A percentile compares a stretch with the other conserved stretches of the same genome.
Evolutionary conservation across 345 rosid species (phyloP).

Genomic region (Lumnitzera racemosa): DNA sequence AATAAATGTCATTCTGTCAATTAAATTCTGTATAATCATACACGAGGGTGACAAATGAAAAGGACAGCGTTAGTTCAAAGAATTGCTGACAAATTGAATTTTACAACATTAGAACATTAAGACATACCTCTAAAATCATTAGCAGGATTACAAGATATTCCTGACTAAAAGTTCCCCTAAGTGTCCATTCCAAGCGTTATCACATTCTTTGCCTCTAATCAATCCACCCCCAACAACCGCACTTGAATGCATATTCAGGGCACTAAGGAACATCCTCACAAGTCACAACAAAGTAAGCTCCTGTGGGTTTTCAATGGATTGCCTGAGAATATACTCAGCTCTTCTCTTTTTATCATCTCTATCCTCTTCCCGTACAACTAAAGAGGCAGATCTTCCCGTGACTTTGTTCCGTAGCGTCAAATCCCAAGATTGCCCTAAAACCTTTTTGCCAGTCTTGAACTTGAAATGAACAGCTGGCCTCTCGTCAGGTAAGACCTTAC

Average conservation of each 20-base stretch:
- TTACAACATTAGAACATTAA: conserved; percentile 4
- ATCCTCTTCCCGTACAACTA: conserved; percentile 62
- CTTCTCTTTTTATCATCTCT: conserved; percentile 96
- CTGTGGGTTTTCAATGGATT: conserved; percentile 77
- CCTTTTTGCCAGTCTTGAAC: conserved; percentile 59
- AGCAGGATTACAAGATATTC: conserved; percentile 15
- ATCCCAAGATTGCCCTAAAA: conserved; percentile 56
- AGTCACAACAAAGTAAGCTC: conserved; percentile 81
- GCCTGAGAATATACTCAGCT: conserved; percentile 80
- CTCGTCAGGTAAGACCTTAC: conserved; percentile 42
- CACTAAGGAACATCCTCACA: neutral
- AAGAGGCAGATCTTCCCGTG: conserved; percentile 29
- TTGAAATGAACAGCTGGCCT: conserved; percentile 47
- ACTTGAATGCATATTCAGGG: too few relatives aligned
- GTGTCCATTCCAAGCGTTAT: too few relatives aligned
- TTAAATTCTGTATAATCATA: neutral
- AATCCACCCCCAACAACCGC: too few relatives aligned
- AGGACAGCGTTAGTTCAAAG: conserved; percentile 9
- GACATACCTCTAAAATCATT: conserved; percentile 11
- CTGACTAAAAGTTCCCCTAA: conserved; percentile 11
- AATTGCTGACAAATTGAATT: conserved; percentile 11
- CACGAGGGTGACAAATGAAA: neutral
- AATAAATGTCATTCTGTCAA: conserved; percentile 1
- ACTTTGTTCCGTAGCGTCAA: conserved; percentile 45
- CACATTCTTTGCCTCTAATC: too few relatives aligned